Percentiles rank a stretch among this genome's conserved stretches.
Conservation (phyloP, 2,329 filamentous ascomycete species). For the Cryphonectria nitschkei region DNA sequence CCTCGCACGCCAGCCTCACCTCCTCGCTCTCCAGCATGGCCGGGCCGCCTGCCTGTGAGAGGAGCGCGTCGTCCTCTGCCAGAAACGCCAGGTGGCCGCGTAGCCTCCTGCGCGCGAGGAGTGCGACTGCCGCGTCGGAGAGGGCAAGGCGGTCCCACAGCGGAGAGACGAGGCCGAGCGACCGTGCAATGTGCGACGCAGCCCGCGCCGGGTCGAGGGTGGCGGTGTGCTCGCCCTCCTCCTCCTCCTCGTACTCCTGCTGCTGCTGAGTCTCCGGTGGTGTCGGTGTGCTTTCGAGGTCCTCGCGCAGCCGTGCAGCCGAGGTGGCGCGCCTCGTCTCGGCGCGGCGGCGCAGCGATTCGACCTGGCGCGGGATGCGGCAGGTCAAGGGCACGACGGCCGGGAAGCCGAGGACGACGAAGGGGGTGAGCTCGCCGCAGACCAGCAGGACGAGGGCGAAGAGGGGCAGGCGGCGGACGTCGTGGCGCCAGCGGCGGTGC, state of each 20-base stretch:
- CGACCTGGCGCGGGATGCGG: conserved; percentile 76
- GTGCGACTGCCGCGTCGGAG: conserved; percentile 44
- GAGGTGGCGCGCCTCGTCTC: conserved; percentile 56
- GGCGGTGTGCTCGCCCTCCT: conserved; percentile 16
- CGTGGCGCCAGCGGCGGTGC: conserved; percentile 67
- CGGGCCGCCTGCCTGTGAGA: conserved; percentile 66
- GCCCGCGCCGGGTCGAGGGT: neutral
- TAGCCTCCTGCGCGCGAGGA: conserved; percentile 58
- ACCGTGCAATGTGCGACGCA: conserved; percentile 46
- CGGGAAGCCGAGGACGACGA: conserved; percentile 74
- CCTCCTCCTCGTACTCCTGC: neutral
- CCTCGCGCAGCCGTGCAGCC: conserved; percentile 46
- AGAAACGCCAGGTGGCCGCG: conserved; percentile 63
- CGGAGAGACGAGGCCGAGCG: conserved; percentile 48
- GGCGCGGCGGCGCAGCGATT: conserved; percentile 55
- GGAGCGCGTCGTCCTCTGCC: conserved; percentile 70
- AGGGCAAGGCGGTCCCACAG: conserved; percentile 54
- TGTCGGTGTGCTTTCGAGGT: too few species aligned
- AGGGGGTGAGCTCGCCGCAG: conserved; percentile 84
- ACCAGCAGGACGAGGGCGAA: conserved; percentile 77
- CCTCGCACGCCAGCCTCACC: conserved; percentile 70
- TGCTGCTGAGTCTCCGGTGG: too few species aligned
- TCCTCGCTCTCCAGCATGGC: conserved; percentile 63
- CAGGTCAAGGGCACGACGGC: conserved; percentile 78
- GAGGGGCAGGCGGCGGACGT: conserved; percentile 75